Conservation (phyloP, 2,329 filamentous ascomycete species). For the Fusarium lyarnte region DNA sequence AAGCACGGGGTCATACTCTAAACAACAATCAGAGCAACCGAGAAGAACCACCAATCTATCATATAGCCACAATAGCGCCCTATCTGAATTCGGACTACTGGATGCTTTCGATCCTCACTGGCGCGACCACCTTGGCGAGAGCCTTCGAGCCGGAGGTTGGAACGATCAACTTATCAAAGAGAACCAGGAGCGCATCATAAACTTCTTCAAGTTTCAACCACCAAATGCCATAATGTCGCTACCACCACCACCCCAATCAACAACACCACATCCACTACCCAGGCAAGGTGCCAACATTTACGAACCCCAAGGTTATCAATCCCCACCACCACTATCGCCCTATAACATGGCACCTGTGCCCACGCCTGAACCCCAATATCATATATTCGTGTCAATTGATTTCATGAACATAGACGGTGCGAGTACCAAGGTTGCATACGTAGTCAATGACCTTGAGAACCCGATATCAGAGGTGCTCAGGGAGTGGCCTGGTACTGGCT, state of each 20-base stretch:
- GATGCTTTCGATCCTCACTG: background rate
- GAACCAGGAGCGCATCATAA: background rate
- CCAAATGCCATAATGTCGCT: rapidly evolving
- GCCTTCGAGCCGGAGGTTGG: background rate
- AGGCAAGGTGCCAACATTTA: background rate
- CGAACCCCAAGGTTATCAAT: background rate
- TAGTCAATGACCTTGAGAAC: background rate
- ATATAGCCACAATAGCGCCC: rapidly evolving
- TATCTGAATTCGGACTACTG: background rate
- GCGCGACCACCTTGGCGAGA: background rate
- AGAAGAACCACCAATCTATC: background rate
- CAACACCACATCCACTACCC: background rate
- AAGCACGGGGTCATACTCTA: rapidly evolving
- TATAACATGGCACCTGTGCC: background rate
- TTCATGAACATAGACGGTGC: background rate
- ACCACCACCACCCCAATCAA: background rate
- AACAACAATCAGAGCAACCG: background rate
- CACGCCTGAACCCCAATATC: rapidly evolving
- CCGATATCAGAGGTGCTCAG: background rate
- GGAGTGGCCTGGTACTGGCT: background rate
- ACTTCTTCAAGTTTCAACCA: background rate
- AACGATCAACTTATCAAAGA: background rate
- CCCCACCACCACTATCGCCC: rapidly evolving
- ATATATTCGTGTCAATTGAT: background rate
- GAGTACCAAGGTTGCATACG: background rate